Evolutionary conservation across 164 flowering plant species (phyloP), one percentile per base, ranked within the genome.

Genomic region (Kingdonia uniflora): DNA sequence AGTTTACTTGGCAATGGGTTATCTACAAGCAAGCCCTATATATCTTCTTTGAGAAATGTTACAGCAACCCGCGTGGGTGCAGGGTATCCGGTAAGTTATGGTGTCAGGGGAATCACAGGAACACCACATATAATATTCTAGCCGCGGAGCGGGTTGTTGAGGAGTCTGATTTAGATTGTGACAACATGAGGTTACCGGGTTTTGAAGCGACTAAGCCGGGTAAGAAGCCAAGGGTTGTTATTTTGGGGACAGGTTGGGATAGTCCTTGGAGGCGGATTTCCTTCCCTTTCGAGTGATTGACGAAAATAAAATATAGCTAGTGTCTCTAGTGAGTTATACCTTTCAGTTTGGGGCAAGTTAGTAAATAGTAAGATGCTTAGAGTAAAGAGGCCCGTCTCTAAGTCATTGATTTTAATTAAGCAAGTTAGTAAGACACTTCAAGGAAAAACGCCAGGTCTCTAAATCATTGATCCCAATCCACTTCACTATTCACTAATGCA

Each of bases 201-300:
- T 70, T 85, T 22, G 86, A 72, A 43, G 69, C 87, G 14, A 89
- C 95, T 14, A 80, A 73, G 59, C 80, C 79, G 5, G 76, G 81
- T 10, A 84, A 80, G 56, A 85, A 89, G 76, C 85, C 95, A 2
- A 76, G 95, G 61, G 87, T 89, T 16, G 95, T 85, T 33, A 87
- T 89, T 52, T 74, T 85, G 42, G 95, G 95, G 2, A 70, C 86
- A 23, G 95, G 89, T 14, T 89, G 97, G 97, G 95, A 77, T 43
- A 91, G n/a, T 29, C 8, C 35, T 29, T 29, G 8, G 8, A 8
- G 35, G 35, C 35, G 35, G 35, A 29, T 29, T 29, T 29, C 8
- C 35, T 8, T 29, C 35, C 8, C 4, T 29, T 29, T 8, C 8
- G 35, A 29, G 35, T 29, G 4, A 29, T 8, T n/a, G n/a, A 29